phyloP scores from a whole-genome alignment of 176 grass and related monocot species.

The Bromus sterilis region DNA sequence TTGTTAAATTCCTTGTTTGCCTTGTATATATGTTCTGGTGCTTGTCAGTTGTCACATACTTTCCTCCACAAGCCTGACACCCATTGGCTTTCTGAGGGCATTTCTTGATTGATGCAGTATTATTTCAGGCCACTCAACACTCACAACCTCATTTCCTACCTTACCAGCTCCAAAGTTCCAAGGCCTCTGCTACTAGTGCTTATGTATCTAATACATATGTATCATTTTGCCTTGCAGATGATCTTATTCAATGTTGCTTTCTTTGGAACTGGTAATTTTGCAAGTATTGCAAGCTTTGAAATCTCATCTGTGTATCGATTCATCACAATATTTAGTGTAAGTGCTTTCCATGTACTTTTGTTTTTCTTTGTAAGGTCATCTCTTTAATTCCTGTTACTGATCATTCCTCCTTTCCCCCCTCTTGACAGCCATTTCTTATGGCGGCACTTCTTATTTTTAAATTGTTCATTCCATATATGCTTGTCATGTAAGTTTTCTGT shows the following conservation, averaged over 20 bases:
- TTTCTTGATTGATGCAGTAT: background rate
- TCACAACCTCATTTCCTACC: background rate
- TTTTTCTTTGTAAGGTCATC: conserved; percentile 15
- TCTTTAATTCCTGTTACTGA: conserved; percentile 25
- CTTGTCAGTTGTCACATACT: background rate
- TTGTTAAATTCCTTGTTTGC: background rate
- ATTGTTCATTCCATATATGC: conserved; percentile 95
- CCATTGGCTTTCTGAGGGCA: background rate
- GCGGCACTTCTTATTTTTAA: conserved; percentile 94
- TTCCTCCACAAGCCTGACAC: background rate
- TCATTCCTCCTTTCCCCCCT: background rate
- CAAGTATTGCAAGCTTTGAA: conserved; percentile 98
- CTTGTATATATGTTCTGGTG: background rate
- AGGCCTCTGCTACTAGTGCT: background rate
- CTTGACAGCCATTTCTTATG: conserved; percentile 93
- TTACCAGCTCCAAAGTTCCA: background rate
- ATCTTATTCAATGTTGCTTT: conserved; percentile 95
- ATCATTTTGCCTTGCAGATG: conserved; percentile 47
- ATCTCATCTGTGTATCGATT: conserved; percentile 97
- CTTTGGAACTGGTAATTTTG: conserved; percentile 98
- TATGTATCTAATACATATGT: background rate
- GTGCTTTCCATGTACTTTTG: conserved; percentile 6
- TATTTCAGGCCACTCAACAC: background rate
- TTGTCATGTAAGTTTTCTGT: conserved; percentile 81
- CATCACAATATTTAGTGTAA: conserved; percentile 97